phyloP scores from a whole-genome alignment of 2,329 filamentous ascomycete species.

The Microcyclospora pomicola region DNA sequence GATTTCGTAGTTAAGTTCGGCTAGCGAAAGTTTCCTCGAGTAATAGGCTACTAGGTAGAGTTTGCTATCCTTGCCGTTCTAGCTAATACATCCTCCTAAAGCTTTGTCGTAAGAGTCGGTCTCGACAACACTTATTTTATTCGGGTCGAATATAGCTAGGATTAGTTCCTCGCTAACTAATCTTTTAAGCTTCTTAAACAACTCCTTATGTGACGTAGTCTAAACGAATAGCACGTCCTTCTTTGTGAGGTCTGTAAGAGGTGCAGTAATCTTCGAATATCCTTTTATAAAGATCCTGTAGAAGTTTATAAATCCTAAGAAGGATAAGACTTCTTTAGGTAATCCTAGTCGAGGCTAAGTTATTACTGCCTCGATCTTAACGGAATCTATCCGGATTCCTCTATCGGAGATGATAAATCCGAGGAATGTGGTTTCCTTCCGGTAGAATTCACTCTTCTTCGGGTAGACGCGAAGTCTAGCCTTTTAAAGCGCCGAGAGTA shows the following conservation, averaged over 20 bases:
- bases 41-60: slow-evolving; percentile 9
- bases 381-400: slow-evolving; percentile 8
- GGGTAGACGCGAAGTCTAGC: too few relatives aligned
- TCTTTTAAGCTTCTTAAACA: too few relatives aligned
- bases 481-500: too few relatives aligned
- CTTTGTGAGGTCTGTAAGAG: slow-evolving; percentile 6
- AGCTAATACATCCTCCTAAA: slow-evolving; percentile 1
- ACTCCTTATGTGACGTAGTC: too few relatives aligned
- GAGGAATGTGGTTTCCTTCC: slow-evolving; percentile 15
- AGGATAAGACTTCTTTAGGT: neutral
- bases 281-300: slow-evolving; percentile 7
- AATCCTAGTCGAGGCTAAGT: neutral
- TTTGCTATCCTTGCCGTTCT: neutral
- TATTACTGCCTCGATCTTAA: neutral
- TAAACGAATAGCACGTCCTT: neutral
- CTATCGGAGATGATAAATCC: slow-evolving; percentile 12
- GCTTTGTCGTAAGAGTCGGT: slow-evolving; percentile 1
- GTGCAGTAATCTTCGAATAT: slow-evolving; percentile 4
- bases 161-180: slow-evolving; percentile 6
- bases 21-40: slow-evolving; percentile 15
- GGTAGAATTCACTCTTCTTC: slow-evolving; percentile 16
- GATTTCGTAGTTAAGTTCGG: too few relatives aligned
- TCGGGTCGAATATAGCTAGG: slow-evolving; percentile 4
- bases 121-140: slow-evolving; percentile 1
- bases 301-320: too few relatives aligned